These are phyloP conservation scores for Claviceps citrina DNA, from an alignment of 2,329 filamentous ascomycete species.

Conservation along the genomic window DNA sequence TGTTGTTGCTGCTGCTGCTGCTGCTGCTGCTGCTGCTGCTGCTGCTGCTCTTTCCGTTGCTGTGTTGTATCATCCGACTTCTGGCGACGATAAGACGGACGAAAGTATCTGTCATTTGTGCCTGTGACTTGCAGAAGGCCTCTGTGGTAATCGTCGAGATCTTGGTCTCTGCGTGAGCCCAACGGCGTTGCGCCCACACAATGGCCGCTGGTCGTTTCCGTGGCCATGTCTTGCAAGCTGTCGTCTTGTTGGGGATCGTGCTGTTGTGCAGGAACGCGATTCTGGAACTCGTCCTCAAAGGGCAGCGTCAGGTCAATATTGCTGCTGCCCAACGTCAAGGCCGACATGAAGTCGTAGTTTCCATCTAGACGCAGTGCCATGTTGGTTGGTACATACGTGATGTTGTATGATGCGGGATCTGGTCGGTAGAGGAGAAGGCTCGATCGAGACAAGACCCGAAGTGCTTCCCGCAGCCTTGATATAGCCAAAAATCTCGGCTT, in stretches of 20 bases:
- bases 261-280: background rate
- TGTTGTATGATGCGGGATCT: too few relatives aligned
- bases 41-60: background rate
- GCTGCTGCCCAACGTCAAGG: background rate
- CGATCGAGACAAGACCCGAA: too few relatives aligned
- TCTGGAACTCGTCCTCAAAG: slow-evolving; percentile 3
- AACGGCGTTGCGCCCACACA: background rate
- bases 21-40: background rate
- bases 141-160: slow-evolving; percentile 3
- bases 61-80: background rate
- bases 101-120: background rate
- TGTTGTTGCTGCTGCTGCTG: background rate
- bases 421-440: too few relatives aligned
- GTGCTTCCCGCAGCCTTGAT: too few relatives aligned
- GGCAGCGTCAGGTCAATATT: slow-evolving; percentile 2
- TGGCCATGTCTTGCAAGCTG: background rate
- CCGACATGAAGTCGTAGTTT: slow-evolving; percentile 1
- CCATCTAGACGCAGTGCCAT: background rate
- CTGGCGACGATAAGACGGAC: slow-evolving; percentile 1
- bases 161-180: too few relatives aligned
- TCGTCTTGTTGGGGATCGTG: background rate
- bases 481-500: too few relatives aligned
- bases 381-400: background rate
- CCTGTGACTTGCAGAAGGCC: slow-evolving; percentile 1
- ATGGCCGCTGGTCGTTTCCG: too few relatives aligned